These are phyloP conservation scores for Quercus phellos DNA, from an alignment of 331 rosid species.

Conservation along the genomic window DNA sequence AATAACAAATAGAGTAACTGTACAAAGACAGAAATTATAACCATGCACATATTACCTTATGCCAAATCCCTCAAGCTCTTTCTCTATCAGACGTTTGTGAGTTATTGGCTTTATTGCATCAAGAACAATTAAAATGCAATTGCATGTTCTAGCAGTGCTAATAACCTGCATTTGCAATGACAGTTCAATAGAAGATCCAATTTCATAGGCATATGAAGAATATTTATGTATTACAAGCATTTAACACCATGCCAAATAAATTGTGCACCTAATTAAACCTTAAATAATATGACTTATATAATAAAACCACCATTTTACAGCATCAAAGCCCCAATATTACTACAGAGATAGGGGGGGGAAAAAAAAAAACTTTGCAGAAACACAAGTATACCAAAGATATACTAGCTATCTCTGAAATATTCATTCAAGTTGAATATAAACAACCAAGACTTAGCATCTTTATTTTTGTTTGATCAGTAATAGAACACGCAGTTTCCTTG, in stretches of 20 bases:
- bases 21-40: constrained; percentile 9
- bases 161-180: constrained; percentile 64
- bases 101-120: constrained; percentile 99
- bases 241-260: background rate
- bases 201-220: background rate
- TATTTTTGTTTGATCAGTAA: too few species aligned
- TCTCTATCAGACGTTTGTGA: constrained; percentile 92
- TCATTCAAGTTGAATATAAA: background rate
- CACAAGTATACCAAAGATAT: background rate
- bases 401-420: background rate
- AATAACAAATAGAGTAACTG: background rate
- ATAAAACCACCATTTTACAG: background rate
- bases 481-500: too few species aligned
- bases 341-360: background rate
- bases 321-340: background rate
- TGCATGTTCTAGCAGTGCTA: constrained; percentile 98
- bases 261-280: background rate
- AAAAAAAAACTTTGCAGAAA: background rate
- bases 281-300: background rate
- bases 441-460: background rate
- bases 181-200: constrained; percentile 8
- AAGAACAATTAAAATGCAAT: constrained; percentile 90
- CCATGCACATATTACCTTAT: constrained; percentile 58
- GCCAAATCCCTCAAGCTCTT: constrained; percentile 99
- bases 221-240: background rate